phyloP scores from a whole-genome alignment of 352 stramenopile genomes.

The Globisporangium okanoganense region DNA sequence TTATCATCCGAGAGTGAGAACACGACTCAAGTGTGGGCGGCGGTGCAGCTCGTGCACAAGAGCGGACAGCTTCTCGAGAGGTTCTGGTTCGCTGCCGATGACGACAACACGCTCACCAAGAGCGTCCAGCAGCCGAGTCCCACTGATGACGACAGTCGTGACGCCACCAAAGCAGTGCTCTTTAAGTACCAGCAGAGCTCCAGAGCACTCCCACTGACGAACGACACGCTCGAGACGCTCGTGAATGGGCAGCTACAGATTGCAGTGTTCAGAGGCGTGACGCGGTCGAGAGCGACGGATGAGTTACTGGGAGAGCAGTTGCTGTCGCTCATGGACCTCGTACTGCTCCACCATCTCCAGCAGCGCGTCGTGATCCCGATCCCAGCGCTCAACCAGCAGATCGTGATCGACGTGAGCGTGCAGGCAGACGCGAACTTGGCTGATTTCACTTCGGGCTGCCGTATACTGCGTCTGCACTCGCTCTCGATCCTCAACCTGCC shows the following conservation, averaged over 20 bases:
- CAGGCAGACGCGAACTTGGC: conserved; percentile 46
- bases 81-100: conserved; percentile 49
- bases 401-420: conserved; percentile 34
- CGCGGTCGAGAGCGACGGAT: conserved; percentile 27
- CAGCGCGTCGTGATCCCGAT: conserved; percentile 22
- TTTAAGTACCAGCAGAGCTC: conserved; percentile 56
- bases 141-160: not conserved
- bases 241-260: conserved; percentile 32
- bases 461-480: conserved; percentile 36
- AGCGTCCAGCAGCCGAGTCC: conserved; percentile 24
- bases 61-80: conserved; percentile 25
- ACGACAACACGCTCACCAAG: conserved; percentile 47
- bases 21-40: conserved; percentile 27
- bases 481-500: conserved; percentile 36
- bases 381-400: conserved; percentile 10
- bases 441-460: conserved; percentile 39
- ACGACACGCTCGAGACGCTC: conserved; percentile 33
- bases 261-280: conserved; percentile 34
- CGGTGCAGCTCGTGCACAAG: conserved; percentile 33
- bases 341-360: conserved; percentile 21
- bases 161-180: not conserved
- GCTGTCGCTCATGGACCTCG: conserved; percentile 28
- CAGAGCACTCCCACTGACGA: conserved; percentile 28
- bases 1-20: conserved; percentile 1
- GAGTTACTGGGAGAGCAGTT: conserved; percentile 29